Percentiles rank a stretch among this genome's conserved stretches.
Evolutionary conservation across 345 rosid genomes (phyloP).

Genomic region (Eucalyptus viminalis): DNA sequence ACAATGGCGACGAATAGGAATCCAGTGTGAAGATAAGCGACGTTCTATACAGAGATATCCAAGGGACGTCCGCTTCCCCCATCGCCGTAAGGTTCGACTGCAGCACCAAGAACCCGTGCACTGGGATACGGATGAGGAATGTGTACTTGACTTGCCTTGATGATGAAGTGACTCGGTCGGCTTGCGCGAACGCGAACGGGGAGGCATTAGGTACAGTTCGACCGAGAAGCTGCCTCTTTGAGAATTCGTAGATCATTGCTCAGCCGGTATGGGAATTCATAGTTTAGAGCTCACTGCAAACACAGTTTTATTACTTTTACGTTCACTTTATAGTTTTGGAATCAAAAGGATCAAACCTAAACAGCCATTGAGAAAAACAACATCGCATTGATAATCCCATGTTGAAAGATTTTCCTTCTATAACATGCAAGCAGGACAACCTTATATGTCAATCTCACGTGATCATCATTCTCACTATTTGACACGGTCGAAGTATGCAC

Average conservation of each 20-base stretch:
- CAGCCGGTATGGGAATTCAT: not conserved
- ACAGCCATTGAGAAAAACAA: not conserved
- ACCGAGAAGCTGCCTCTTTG: slow-evolving; percentile 10
- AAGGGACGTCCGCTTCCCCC: slow-evolving; percentile 24
- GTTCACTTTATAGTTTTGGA: not conserved
- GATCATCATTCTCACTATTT: not conserved
- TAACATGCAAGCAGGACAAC: not conserved
- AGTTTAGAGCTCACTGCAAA: not conserved
- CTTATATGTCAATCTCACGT: not conserved
- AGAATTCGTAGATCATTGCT: not conserved
- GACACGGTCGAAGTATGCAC: not conserved
- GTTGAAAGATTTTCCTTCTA: not conserved
- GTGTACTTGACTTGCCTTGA: slow-evolving; percentile 6
- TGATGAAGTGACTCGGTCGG: slow-evolving; percentile 10
- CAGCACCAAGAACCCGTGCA: slow-evolving; percentile 17
- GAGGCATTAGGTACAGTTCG: slow-evolving; percentile 4
- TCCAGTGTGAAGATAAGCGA: slow-evolving; percentile 20
- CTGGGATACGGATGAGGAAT: slow-evolving; percentile 5
- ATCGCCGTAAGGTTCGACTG: slow-evolving; percentile 25
- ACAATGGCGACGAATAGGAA: not conserved
- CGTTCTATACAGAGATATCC: slow-evolving; percentile 13
- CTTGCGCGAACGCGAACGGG: slow-evolving; percentile 13
- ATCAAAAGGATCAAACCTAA: not conserved
- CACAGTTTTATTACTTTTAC: not conserved
- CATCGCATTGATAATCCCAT: not conserved